Conservation (phyloP, 768 basidiomycete species). For the Trametes coccinea region DNA sequence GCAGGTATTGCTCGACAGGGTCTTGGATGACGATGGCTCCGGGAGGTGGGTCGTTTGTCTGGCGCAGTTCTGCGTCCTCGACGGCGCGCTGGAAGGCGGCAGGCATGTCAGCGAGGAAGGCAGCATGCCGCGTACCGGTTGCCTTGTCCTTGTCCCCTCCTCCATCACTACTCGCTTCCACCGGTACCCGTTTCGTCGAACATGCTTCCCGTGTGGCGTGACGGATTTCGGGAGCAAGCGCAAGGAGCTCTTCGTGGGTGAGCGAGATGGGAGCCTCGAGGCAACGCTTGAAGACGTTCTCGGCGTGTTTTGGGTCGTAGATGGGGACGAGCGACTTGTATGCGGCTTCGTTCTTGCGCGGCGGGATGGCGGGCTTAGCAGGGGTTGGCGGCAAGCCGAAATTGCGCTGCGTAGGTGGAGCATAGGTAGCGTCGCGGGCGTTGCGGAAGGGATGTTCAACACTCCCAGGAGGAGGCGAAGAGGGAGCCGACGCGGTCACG, state of each 20-base stretch:
- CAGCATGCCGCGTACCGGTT: neutral
- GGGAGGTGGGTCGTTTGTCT: neutral
- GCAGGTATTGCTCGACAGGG: no score
- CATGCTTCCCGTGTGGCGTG: no score
- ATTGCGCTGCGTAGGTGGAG: constrained; percentile 14
- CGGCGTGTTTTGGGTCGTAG: constrained; percentile 2
- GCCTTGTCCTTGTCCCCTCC: no score
- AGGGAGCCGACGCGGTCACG: constrained; percentile 3
- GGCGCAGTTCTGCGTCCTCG: neutral
- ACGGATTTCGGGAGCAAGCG: no score
- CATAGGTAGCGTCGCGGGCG: constrained; percentile 8
- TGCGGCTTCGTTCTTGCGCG: constrained; percentile 5
- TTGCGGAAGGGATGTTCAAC: constrained; percentile 14
- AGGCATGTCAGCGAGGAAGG: no score
- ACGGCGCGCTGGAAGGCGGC: neutral
- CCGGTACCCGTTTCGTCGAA: no score
- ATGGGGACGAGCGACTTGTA: constrained; percentile 3
- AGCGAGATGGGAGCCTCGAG: no score
- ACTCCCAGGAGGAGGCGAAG: constrained; percentile 10
- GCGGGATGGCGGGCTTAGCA: neutral
- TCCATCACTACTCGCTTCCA: no score
- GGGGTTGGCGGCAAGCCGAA: constrained; percentile 6
- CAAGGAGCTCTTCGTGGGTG: no score
- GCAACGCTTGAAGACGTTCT: no score
- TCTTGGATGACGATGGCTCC: constrained; percentile 13